Percentiles rank a stretch among this genome's conserved stretches.
These are phyloP conservation scores for Aspergillus avenaceus DNA, from an alignment of 495 filamentous ascomycete species.

Conservation along the genomic window DNA sequence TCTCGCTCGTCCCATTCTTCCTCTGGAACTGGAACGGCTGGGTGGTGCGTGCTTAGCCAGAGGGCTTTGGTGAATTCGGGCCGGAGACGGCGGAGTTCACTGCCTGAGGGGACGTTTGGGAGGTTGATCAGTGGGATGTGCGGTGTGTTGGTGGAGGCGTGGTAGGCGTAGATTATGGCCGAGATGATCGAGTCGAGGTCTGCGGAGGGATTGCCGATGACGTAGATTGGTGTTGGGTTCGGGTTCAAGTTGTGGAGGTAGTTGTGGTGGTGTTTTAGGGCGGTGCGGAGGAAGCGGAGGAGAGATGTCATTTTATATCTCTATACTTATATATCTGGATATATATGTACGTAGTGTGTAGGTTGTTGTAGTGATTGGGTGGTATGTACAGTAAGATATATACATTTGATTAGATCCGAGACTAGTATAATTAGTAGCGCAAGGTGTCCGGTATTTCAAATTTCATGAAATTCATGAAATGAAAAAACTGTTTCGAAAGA, in stretches of 20 bases:
- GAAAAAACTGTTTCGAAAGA: too few relatives aligned
- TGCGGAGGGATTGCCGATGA: slow-evolving; percentile 46
- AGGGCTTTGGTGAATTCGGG: slow-evolving; percentile 65
- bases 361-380: too few relatives aligned
- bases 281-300: slow-evolving; percentile 36
- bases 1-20: slow-evolving; percentile 31
- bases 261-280: slow-evolving; percentile 31
- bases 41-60: slow-evolving; percentile 35
- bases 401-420: too few relatives aligned
- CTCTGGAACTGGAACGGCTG: too few relatives aligned
- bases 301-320: too few relatives aligned
- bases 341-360: too few relatives aligned
- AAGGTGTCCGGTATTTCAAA: too few relatives aligned
- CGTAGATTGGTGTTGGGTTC: slow-evolving; percentile 36
- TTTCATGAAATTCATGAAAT: too few relatives aligned
- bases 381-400: too few relatives aligned
- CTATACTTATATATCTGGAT: too few relatives aligned
- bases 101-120: slow-evolving; percentile 56
- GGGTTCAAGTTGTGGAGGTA: slow-evolving; percentile 21
- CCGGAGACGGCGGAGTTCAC: slow-evolving; percentile 53
- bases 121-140: slow-evolving; percentile 83
- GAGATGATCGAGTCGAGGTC: slow-evolving; percentile 92
- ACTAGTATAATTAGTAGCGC: too few relatives aligned
- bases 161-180: slow-evolving; percentile 80
- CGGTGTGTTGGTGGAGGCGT: slow-evolving; percentile 53